Evolutionary conservation across 148 eudicot genomes (phyloP), one percentile per base, ranked within the genome.

Genomic region (Fagopyrum esculentum): DNA sequence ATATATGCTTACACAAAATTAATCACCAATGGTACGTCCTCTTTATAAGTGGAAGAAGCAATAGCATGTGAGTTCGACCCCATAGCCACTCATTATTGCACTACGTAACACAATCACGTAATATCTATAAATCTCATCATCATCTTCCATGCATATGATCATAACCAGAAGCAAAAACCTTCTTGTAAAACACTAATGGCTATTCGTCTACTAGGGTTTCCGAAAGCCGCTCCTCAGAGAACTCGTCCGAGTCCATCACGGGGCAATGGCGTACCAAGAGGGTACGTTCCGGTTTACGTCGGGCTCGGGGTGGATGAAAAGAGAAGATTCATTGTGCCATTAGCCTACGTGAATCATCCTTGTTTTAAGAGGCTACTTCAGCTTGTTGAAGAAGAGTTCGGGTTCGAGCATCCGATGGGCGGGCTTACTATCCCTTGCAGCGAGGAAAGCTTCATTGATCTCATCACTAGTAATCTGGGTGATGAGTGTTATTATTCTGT

Each of bases 301-400:
- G 92, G 92, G 0, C 82, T 78, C 13, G 85, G 79, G 73, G 5
- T 40, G 71, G 30, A 45, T 15, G 46, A 40, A 17, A 73, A 87
- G 66, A 79, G 78, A n/a, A 83, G 92, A 69, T 85, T 79, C 73
- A 78, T 88, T 2, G 81, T 88, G 5, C 89, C 92, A 4, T 81
- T 88, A 50, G 82, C 88, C 0, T 80, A 78, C 51, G 57, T 88
- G 69, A 77, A 15, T 43, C 82, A 66, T 3, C 92, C 89, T 2
- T 83, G 82, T 71, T 88, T 88, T 45, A 89, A 86, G 60, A 83
- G 22, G 56, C 82, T 88, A 6, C 85, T 86, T 13, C 77, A 63
- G 12, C 84, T 73, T 12, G 92, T 87, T 22, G 92, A 85, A 45
- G 89, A 88, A 30, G 89, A 88, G 77, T 88, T 86, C 29, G 92